Evolutionary conservation across 257 asterid genomes (phyloP).

Genomic region (Nicotiana undulata): DNA sequence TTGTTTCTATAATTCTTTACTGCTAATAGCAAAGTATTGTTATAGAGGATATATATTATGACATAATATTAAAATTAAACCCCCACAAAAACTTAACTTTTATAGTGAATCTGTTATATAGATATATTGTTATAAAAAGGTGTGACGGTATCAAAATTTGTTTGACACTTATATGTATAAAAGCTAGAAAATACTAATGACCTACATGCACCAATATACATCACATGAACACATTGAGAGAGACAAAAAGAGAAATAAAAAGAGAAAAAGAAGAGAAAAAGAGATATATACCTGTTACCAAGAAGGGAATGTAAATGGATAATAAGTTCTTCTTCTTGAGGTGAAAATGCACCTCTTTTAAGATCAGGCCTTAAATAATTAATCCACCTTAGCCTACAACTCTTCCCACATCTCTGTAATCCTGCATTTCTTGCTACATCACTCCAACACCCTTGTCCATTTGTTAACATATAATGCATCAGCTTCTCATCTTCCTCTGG

Average conservation of each 20-base stretch:
- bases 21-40: too few species aligned
- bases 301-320: conserved; percentile 57
- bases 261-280: neutral
- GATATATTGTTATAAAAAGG: too few species aligned
- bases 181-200: neutral
- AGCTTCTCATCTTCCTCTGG: conserved; percentile 54
- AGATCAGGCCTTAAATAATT: conserved; percentile 57
- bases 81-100: too few species aligned
- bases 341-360: conserved; percentile 51
- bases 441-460: conserved; percentile 65
- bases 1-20: too few species aligned
- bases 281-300: conserved; percentile 41
- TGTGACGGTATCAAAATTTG: too few species aligned
- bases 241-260: neutral
- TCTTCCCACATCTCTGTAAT: conserved; percentile 50
- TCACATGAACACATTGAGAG: neutral
- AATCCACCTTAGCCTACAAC: conserved; percentile 57
- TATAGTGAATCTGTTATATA: too few species aligned
- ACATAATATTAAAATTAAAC: too few species aligned
- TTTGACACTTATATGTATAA: too few species aligned
- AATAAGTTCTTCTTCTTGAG: conserved; percentile 52
- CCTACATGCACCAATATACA: neutral
- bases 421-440: conserved; percentile 59
- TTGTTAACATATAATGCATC: conserved; percentile 45
- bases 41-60: too few species aligned